Evolutionary conservation across 2,329 filamentous ascomycete genomes (phyloP), one percentile per base, ranked within the genome.

Genomic region (Neofusicoccum ribis): DNA sequence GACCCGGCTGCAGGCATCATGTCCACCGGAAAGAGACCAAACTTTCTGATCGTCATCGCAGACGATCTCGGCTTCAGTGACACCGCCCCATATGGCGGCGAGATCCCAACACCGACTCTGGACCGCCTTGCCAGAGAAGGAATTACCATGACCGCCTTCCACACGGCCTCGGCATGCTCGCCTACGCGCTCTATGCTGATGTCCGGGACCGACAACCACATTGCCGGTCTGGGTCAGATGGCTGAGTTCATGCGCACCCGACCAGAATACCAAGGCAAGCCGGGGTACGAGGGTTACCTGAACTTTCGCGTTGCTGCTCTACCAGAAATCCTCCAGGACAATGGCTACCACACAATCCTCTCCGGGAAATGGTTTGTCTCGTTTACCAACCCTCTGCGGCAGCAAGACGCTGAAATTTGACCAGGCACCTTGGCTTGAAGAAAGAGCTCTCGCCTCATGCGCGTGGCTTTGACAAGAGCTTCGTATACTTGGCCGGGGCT

Each of bases 21-120:
- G 60, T 9, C 50, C 39, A 14, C 20, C 20, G 34, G 23, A 27
- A 65, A 60, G 52, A 51, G 51, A 31, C 63, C 63, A 2, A 74
- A 74, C 39, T 72, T 75, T 51, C 67, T 74, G 9, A 50, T 74
- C 56, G 68, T 74, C 44, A 66, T 75, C 14, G 72, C 72, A 2
- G 72, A 74, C 65, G 68, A 65, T 20, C 63, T 62, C 3, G 66
- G 66, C 11, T 67, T 67, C 60, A 63, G 56, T 46, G 66, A 67
- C 60, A 64, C 54, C 7, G 59, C 51, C 6, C 65, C 63, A 3
- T 67, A 67, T 61, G 66, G 66, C 15, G 17, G 56, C 20, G 66
- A 67, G 59, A 66, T 67, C 43, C 51, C 59, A 12, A 67, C 66
- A 7, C 66, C 66, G 6, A 64, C 52, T 15, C 49, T 67, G 12